These are phyloP conservation scores for Penicillium sp. DNA, from an alignment of 2,329 filamentous ascomycete species.

Conservation along the genomic window DNA sequence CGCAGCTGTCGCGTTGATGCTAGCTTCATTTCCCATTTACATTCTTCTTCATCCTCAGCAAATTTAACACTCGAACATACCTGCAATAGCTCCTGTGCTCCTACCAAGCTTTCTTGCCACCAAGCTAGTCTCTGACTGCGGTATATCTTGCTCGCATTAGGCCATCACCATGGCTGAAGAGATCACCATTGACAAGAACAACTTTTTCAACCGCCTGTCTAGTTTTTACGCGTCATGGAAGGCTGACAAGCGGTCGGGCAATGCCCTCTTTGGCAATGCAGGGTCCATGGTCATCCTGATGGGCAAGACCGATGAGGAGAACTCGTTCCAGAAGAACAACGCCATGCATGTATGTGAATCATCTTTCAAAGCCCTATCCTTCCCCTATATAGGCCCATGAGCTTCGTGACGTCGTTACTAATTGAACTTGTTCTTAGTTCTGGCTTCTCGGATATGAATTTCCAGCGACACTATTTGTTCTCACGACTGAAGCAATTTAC, in stretches of 20 bases:
- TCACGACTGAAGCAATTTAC: conserved; percentile 84
- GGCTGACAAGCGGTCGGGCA: conserved; percentile 84
- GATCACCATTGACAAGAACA: conserved; percentile 91
- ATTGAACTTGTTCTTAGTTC: conserved; percentile 61
- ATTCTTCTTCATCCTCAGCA: conserved; percentile 1
- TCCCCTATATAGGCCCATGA: neutral
- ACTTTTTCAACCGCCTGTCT: conserved; percentile 89
- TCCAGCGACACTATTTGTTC: conserved; percentile 88
- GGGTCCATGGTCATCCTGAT: conserved; percentile 85
- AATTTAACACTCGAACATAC: neutral
- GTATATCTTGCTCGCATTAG: conserved; percentile 17
- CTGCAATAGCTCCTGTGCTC: neutral
- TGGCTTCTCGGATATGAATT: conserved; percentile 99
- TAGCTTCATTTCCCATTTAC: neutral
- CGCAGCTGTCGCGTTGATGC: neutral
- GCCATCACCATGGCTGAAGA: conserved; percentile 62
- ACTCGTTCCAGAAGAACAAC: conserved; percentile 91
- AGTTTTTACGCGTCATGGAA: conserved; percentile 92
- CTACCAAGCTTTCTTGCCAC: neutral
- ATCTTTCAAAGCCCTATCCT: neutral
- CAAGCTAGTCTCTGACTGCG: conserved; percentile 9
- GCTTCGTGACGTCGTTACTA: conserved; percentile 2
- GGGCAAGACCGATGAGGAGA: conserved; percentile 88
- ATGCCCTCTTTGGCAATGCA: conserved; percentile 80
- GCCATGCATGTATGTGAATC: conserved; percentile 76